A percentile compares a stretch with the other conserved stretches of the same genome.
Conservation (phyloP, 805 yeast genomes). For the Candida ortonii region DNA sequence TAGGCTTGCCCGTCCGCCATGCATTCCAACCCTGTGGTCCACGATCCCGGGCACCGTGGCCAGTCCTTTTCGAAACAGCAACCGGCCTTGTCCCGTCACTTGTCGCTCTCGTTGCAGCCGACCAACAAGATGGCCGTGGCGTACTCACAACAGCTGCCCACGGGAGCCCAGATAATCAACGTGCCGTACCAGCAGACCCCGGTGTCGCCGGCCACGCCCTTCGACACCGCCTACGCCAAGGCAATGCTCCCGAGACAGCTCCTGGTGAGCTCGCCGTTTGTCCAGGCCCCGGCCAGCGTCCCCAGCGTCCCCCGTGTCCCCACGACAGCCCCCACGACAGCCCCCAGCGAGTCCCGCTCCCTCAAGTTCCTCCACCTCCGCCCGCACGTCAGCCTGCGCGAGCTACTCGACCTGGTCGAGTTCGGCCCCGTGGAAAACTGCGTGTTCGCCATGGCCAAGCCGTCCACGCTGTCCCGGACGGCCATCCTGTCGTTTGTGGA, state of each 20-base stretch:
- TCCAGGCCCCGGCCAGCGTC: constrained; percentile 42
- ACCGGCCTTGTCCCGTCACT: constrained; percentile 3
- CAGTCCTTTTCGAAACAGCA: no score
- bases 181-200: constrained; percentile 20
- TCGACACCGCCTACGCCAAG: constrained; percentile 57
- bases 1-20: constrained; percentile 1
- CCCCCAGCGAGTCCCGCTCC: constrained; percentile 18
- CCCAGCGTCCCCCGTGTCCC: no score
- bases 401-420: constrained; percentile 42
- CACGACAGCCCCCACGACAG: no score
- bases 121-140: constrained; percentile 1
- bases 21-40: constrained; percentile 3
- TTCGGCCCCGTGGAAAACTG: constrained; percentile 64
- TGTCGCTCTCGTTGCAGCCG: constrained; percentile 2
- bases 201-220: constrained; percentile 47
- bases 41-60: constrained; percentile 5
- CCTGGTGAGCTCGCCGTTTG: constrained; percentile 58
- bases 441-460: constrained; percentile 34
- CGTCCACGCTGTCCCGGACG: no score
- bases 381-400: constrained; percentile 17
- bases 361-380: constrained; percentile 21
- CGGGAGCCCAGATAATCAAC: constrained; percentile 16
- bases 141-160: constrained; percentile 14
- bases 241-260: constrained; percentile 63
- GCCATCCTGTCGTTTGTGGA: constrained; percentile 28